These are phyloP conservation scores for Hypholoma fasciculare DNA, from an alignment of 768 basidiomycete species.

Conservation along the genomic window DNA sequence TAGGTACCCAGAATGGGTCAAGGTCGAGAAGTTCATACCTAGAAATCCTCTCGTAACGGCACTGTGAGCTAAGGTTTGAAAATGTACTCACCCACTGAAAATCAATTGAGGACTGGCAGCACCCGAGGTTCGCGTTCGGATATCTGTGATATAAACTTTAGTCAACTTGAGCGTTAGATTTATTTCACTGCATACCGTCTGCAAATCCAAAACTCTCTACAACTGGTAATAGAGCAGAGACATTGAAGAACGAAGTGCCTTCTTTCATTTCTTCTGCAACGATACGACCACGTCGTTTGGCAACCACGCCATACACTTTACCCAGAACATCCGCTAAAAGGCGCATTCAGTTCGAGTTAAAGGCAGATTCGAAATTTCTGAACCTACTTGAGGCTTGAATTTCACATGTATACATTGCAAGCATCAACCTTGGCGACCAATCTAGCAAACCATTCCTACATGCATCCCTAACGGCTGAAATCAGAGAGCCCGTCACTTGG, in stretches of 20 bases:
- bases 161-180: not conserved
- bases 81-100: constrained; percentile 79
- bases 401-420: constrained; percentile 99
- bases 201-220: constrained; percentile 98
- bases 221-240: constrained; percentile 88
- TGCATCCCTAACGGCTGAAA: constrained; percentile 85
- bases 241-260: constrained; percentile 92
- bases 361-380: not conserved
- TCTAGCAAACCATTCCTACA: constrained; percentile 90
- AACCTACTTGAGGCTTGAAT: constrained; percentile 94
- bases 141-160: constrained; percentile 57
- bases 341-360: constrained; percentile 2
- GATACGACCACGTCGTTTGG: constrained; percentile 87
- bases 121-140: constrained; percentile 93
- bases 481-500: constrained; percentile 88
- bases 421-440: constrained; percentile 96
- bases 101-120: constrained; percentile 97
- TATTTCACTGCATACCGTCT: constrained; percentile 60
- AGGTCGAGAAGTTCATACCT: constrained; percentile 93
- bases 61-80: not conserved
- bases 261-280: constrained; percentile 99
- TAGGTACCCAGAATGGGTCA: constrained; percentile 98
- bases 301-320: constrained; percentile 95
- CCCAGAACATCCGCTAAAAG: constrained; percentile 89
- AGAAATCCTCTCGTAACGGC: constrained; percentile 5